phyloP scores from a whole-genome alignment of 148 eudicot species.

The Nyssa sinensis region DNA sequence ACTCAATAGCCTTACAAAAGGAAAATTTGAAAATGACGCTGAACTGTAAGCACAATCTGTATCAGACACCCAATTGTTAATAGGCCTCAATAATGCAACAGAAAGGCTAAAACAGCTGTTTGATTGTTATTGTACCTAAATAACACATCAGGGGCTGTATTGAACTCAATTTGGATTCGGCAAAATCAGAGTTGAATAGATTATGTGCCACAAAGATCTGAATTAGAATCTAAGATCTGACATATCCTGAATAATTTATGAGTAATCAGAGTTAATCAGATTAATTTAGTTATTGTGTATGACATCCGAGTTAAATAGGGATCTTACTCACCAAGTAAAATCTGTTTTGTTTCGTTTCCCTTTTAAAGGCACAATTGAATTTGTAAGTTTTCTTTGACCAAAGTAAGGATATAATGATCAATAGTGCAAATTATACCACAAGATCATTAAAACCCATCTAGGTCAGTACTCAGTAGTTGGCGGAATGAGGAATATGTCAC shows the following conservation, averaged over 20 bases:
- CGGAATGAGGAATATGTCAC: too few relatives aligned
- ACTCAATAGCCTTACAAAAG: slow-evolving; percentile 8
- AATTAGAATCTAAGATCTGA: background rate
- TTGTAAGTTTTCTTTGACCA: too few relatives aligned
- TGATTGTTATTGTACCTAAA: background rate
- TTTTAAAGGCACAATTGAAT: too few relatives aligned
- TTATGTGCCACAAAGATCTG: too few relatives aligned
- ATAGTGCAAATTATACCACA: too few relatives aligned
- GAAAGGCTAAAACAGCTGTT: background rate
- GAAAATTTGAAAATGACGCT: background rate
- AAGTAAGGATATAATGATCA: too few relatives aligned
- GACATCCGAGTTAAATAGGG: background rate
- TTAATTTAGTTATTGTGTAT: too few relatives aligned
- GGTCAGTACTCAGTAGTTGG: background rate
- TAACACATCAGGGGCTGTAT: background rate
- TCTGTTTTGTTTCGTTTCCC: background rate
- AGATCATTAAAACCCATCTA: background rate
- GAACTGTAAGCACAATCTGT: background rate
- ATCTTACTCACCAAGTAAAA: background rate
- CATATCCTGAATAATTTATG: background rate
- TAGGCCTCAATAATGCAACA: background rate
- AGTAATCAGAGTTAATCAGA: background rate
- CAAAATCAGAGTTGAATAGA: too few relatives aligned
- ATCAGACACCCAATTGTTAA: background rate
- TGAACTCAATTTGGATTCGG: background rate